Conservation (phyloP, 805 yeast species). For the Starmerella gropengiesseri region DNA sequence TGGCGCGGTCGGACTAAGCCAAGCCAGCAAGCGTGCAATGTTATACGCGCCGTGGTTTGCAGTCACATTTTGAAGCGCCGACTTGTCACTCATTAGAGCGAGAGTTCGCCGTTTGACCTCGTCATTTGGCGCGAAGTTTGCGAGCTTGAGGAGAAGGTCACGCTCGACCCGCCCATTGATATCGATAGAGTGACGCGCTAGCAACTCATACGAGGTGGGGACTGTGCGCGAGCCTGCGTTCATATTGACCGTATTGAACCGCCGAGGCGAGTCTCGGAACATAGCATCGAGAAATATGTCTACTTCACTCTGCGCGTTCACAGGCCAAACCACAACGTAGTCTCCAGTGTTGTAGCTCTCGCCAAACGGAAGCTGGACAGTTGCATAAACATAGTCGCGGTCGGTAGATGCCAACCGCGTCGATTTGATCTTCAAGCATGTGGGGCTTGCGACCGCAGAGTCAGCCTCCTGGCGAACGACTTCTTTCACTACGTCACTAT, state of each 20-base stretch:
- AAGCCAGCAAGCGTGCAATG: conserved; percentile 47
- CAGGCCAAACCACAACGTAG: conserved; percentile 79
- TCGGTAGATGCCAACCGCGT: conserved; percentile 8
- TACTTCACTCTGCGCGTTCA: conserved; percentile 55
- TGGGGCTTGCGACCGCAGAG: background rate
- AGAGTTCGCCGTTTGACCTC: conserved; percentile 35
- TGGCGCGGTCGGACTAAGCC: conserved; percentile 45
- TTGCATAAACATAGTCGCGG: conserved; percentile 46
- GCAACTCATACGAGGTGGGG: conserved; percentile 58
- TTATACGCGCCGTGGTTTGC: background rate
- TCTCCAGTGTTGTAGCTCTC: conserved; percentile 69
- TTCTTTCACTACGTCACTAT: background rate
- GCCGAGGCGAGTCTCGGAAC: conserved; percentile 33
- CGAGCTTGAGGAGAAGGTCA: conserved; percentile 51
- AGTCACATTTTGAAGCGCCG: conserved; percentile 30
- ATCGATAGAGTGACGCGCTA: conserved; percentile 62
- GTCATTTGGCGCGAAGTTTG: conserved; percentile 58
- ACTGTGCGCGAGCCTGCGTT: conserved; percentile 38
- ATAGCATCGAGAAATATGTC: conserved; percentile 45
- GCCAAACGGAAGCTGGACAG: conserved; percentile 41
- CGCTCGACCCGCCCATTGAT: conserved; percentile 73
- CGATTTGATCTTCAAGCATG: background rate
- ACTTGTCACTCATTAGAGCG: conserved; percentile 45
- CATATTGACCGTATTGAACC: conserved; percentile 37
- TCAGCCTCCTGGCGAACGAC: background rate